Base-by-base conservation (phyloP, 495 filamentous ascomycete species). In the Daldinia decipiens region DNA sequence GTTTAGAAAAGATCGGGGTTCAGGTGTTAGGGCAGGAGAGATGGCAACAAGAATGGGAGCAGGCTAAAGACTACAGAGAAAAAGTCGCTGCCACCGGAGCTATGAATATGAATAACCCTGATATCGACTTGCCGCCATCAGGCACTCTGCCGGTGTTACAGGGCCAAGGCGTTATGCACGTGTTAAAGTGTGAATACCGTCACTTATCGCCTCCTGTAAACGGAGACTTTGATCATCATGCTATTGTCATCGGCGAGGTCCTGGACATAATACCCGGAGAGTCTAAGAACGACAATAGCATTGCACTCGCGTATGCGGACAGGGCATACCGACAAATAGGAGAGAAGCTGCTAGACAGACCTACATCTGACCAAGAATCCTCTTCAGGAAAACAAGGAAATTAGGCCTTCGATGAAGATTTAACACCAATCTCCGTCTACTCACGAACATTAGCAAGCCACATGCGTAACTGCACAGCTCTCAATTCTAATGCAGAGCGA, bases 171-270 rank as follows among this genome's bases (percentile, higher is more conserved):
- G 76, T 87, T 9, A 60, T 81, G 54, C 79, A 81, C 62, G 78
- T 81, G 6, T 43, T 86, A 32, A 70, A 77, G 54, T 87, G 85
- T 62, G 61, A 73, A 61, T 70, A 70, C 47, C 32, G 60, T 8
- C 54, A 58, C 15, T 32, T 74, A 52, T 31, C 31, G 15, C 63
- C 62, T 19, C 67, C 81, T 29, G 40, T 79, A 6, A 74, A 75
- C 19, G 73, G 74, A 59, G 67, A 53, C 57, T 68, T 73, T 15
- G 63, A 67, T 29, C 65, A 89, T 64, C 86, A 89, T 75, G 80
- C 83, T 24, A 82, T 90, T 59, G 82, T 87, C 31, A 70, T 88
- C 32, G 87, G 85, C n/a, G 81, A 84, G 65, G 86, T 88, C 26
- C 3, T 74, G 38, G 79, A 82, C 40, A 79, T 85, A 40, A 36